Evolutionary conservation across 768 basidiomycete genomes (phyloP), one percentile per base, ranked within the genome.

Genomic region (Boletellus sp.): DNA sequence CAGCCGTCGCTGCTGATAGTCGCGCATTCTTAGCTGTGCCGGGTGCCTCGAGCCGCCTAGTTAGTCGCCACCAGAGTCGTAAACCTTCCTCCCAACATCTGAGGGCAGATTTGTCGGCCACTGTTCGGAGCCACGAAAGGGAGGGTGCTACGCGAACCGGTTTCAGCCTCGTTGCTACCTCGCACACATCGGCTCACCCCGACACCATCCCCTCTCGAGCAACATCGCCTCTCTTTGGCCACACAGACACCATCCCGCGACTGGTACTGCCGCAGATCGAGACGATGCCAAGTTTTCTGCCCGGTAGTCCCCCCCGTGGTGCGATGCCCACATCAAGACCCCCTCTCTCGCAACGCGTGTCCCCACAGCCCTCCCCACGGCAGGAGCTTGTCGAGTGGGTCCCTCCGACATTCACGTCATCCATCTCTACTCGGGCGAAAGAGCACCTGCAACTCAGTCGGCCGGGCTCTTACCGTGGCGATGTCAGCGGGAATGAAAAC

Each of bases 401-500:
- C 35, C 49, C 50, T 46, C 61, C 63, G 41, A 50, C 61, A 16
- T 45, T 54, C 50, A 47, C 33, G 17, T 45, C 58, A 47, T 48
- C 57, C 31, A 47, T 52, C 41, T 56, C 65, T 34, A 17, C 48
- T 11, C 60, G 60, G 60, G 51, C 50, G 24, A 56, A 16, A 43
- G 60, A 51, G 42, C 48, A 34, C 28, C 19, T 26, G 38, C 57
- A 45, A 37, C 50, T 47, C 47, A 47, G 56, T 54, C 57, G 53
- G 44, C 38, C 49, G 47, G 62, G 49, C 50, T 64, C 52, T 59
- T 60, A 43, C 58, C 46, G 56, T 54, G 58, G 58, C 56, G 52
- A 65, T 63, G 61, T 55, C 49, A 50, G 48, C 64, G 64, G 64
- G 65, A 65, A 65, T 65, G 64, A 65, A 65, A 64, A 39, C 44